Conservation (phyloP, 306 rosid species). For the Medicago arabica region DNA sequence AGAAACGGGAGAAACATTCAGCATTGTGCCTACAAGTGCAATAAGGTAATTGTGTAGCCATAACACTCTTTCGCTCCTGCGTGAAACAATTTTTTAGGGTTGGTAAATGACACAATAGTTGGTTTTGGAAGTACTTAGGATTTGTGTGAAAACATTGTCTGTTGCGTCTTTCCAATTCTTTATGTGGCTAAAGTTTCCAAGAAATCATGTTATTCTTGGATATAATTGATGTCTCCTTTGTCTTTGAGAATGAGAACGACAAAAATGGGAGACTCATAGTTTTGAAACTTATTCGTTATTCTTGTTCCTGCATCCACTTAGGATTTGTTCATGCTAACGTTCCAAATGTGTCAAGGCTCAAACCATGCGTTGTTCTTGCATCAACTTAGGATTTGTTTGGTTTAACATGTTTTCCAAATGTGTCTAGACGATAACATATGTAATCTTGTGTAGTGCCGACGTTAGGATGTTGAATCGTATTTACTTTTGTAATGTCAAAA, state of each 20-base stretch:
- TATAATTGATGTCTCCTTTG: constrained; percentile 22
- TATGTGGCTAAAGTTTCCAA: constrained; percentile 38
- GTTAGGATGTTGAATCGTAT: background rate
- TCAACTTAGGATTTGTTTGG: too few species aligned
- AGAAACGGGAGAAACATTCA: constrained; percentile 87
- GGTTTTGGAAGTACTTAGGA: background rate
- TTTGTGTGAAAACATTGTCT: background rate
- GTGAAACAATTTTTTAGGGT: background rate
- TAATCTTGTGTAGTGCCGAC: background rate
- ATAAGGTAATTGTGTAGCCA: constrained; percentile 59
- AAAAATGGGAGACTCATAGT: constrained; percentile 33
- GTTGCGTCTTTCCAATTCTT: constrained; percentile 28
- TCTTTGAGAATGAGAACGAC: constrained; percentile 9
- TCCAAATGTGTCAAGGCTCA: too few species aligned
- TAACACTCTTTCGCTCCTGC: background rate
- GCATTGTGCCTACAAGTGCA: constrained; percentile 98
- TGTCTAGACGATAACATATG: background rate
- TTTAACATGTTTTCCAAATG: background rate
- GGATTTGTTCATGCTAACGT: too few species aligned
- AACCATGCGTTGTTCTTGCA: too few species aligned
- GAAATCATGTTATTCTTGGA: constrained; percentile 15
- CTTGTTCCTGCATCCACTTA: too few species aligned
- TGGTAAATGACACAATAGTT: constrained; percentile 36
- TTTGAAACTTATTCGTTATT: too few species aligned
- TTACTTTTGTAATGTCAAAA: background rate